These are phyloP conservation scores for Raffaelea ambrosiae DNA, from an alignment of 2,329 filamentous ascomycete species.

Conservation along the genomic window DNA sequence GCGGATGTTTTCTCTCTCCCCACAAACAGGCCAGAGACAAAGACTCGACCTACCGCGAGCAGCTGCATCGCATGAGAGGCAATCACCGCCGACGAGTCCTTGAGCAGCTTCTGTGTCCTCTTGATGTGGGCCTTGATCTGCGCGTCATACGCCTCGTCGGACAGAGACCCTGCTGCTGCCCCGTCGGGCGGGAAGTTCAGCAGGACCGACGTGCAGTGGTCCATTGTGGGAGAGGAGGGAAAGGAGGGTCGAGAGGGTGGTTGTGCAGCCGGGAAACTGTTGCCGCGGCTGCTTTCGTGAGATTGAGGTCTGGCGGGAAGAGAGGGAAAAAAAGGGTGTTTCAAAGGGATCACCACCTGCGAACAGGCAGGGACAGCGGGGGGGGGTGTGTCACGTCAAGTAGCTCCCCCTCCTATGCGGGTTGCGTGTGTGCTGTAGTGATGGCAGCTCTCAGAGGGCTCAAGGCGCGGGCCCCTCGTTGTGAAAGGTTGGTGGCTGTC, in stretches of 20 bases:
- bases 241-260: not conserved
- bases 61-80: slow-evolving; percentile 25
- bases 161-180: slow-evolving; percentile 9
- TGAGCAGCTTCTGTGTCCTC: slow-evolving; percentile 28
- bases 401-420: no score
- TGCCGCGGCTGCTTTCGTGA: no score
- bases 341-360: no score
- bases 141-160: slow-evolving; percentile 30
- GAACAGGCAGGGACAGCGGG: no score
- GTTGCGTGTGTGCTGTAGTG: no score
- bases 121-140: slow-evolving; percentile 28
- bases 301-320: no score
- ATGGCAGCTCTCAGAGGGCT: no score
- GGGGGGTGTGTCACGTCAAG: no score
- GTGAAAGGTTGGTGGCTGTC: no score
- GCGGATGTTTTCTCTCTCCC: not conserved
- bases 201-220: slow-evolving; percentile 27
- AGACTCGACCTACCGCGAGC: slow-evolving; percentile 28
- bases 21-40: not conserved
- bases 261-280: no score
- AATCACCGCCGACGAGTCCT: slow-evolving; percentile 23
- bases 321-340: no score
- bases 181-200: slow-evolving; percentile 30
- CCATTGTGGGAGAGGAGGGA: slow-evolving; percentile 22
- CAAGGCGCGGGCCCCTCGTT: no score